Base-by-base conservation (phyloP, 2,329 filamentous ascomycete genomes). In the Anthostomella pinea region DNA sequence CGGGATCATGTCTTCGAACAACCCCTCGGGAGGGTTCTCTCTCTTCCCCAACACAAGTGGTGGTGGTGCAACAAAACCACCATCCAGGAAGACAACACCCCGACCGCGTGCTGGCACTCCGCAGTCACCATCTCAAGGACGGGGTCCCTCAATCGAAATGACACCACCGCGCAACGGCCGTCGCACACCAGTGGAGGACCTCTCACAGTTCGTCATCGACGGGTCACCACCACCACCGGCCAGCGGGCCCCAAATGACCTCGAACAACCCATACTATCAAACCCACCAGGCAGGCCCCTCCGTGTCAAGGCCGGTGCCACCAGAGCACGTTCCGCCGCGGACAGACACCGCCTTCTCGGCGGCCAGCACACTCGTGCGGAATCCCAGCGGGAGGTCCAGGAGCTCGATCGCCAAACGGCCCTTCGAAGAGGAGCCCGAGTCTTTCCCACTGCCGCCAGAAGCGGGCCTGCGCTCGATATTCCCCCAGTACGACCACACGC, bases 381-480 rank as follows among this genome's bases (percentile, higher is more conserved):
- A 63, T 41, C 65, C 65, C 31, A 78, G 72, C 53, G 66, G 63
- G 30, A 63, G 67, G 13, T 77, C 75, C 2, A 65, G 73, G 35
- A 74, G 63, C 55, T 81, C 76, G 14, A 79, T 79, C 47, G 72
- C 74, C 33, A 80, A 81, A 49, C 60, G 66, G 16, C 75, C 73
- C 11, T 52, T 72, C 4, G 54, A 53, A 17, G 64, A 67, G 16
- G 58, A 62, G 7, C 29, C 57, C 2, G 29, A 41, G 14, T 40
- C 54, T 4, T 48, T 53, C 15, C 33, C 58, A 46, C 42, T 44
- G 17, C n/a, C n/a, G n/a, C 31, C 39, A 3, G 51, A 54, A 24
- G 41, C 64, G 5, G 65, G 73, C 0, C 72, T 85, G 51, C 74
- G 77, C 20, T 89, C 85, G 16, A 88, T 90, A 51, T 90, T 90